A percentile compares a stretch with the other conserved stretches of the same genome.
Evolutionary conservation across 306 rosid genomes (phyloP).

Genomic region (Castanea mollissima): DNA sequence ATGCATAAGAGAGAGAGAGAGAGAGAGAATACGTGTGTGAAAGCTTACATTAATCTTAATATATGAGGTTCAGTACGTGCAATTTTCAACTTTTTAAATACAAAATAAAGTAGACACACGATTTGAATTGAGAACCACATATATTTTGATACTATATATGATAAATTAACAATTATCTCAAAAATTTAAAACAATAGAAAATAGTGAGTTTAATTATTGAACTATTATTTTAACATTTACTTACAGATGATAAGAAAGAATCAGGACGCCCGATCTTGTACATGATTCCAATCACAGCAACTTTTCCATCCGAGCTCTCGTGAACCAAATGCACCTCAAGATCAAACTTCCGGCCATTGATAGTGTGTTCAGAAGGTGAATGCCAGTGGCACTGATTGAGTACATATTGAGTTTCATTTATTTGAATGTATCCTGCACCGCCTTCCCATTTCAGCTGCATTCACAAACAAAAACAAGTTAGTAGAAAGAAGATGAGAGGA

Average conservation of each 20-base stretch:
- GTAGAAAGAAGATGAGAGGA: neutral
- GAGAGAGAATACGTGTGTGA: neutral
- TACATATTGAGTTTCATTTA: conserved; percentile 46
- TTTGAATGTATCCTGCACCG: conserved; percentile 42
- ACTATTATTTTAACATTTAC: too few species aligned
- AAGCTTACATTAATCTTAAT: neutral
- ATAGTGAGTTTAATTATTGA: too few species aligned
- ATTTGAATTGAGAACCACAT: neutral
- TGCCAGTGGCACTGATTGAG: conserved; percentile 82
- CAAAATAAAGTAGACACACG: too few species aligned
- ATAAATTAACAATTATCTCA: too few species aligned
- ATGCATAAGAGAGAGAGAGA: neutral
- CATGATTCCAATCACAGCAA: conserved; percentile 55
- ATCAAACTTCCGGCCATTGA: conserved; percentile 52
- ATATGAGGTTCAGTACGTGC: too few species aligned
- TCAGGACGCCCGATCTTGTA: conserved; percentile 53
- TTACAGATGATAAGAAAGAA: conserved; percentile 43
- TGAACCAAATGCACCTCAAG: conserved; percentile 72
- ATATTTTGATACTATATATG: too few species aligned
- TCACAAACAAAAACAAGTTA: neutral
- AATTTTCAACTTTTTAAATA: too few species aligned
- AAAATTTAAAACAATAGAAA: too few species aligned
- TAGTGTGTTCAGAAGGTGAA: conserved; percentile 69
- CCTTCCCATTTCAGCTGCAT: conserved; percentile 47
- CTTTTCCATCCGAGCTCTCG: conserved; percentile 38